Percentiles rank a stretch among this genome's conserved stretches.
Conservation (phyloP, 805 yeast genomes). For the Candida chilensis region DNA sequence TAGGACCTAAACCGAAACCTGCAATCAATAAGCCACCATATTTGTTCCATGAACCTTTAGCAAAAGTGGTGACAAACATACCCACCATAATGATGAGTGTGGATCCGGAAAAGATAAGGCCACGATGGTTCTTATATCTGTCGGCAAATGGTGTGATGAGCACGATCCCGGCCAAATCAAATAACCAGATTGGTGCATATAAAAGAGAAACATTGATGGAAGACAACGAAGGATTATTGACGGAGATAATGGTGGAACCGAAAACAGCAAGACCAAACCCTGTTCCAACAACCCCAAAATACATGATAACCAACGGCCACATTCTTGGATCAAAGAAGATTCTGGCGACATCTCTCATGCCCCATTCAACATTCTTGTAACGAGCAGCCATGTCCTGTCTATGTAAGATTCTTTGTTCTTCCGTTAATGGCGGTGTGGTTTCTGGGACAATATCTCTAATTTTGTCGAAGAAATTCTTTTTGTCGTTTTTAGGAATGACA, state of each 20-base stretch:
- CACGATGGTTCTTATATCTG: slow-evolving; percentile 47
- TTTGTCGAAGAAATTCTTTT: slow-evolving; percentile 7
- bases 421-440: slow-evolving; percentile 36
- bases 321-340: slow-evolving; percentile 56
- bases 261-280: slow-evolving; percentile 82
- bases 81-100: slow-evolving; percentile 67
- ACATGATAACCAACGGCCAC: slow-evolving; percentile 82
- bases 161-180: slow-evolving; percentile 70
- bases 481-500: slow-evolving; percentile 6
- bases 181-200: slow-evolving; percentile 87
- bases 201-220: slow-evolving; percentile 66
- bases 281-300: slow-evolving; percentile 89
- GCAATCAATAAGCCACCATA: slow-evolving; percentile 76
- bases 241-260: slow-evolving; percentile 68
- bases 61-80: slow-evolving; percentile 67
- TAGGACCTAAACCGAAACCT: slow-evolving; percentile 86
- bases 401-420: slow-evolving; percentile 47
- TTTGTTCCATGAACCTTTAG: slow-evolving; percentile 62
- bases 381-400: slow-evolving; percentile 48
- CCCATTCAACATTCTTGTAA: slow-evolving; percentile 43
- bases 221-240: slow-evolving; percentile 51
- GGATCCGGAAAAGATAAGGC: slow-evolving; percentile 52
- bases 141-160: slow-evolving; percentile 77
- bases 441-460: slow-evolving; percentile 7
- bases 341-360: slow-evolving; percentile 42